Evolutionary conservation across 1,139 yeast genomes (phyloP).

Genomic region (Zygoascus hellenicus): DNA sequence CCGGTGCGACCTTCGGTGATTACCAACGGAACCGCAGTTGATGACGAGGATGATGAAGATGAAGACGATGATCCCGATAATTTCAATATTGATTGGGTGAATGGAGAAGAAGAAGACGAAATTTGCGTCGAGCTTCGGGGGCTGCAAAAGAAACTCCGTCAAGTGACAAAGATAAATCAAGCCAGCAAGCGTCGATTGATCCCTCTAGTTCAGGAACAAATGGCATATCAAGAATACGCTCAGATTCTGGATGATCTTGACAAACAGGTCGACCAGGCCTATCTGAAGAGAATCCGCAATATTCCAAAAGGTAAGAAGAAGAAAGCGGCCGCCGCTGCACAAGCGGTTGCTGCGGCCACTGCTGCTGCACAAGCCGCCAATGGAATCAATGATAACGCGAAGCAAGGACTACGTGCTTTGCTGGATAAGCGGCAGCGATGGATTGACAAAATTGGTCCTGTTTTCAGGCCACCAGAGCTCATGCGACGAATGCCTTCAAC

Average conservation of each 20-base stretch:
- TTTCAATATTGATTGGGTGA: conserved; percentile 66
- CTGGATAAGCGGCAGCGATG: conserved; percentile 83
- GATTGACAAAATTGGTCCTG: conserved; percentile 83
- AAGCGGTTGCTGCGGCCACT: conserved; percentile 18
- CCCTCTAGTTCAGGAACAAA: conserved; percentile 78
- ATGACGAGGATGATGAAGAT: conserved; percentile 18
- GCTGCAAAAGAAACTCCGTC: conserved; percentile 63
- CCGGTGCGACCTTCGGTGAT: not conserved
- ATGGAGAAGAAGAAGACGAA: conserved; percentile 88
- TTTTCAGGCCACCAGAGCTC: conserved; percentile 59
- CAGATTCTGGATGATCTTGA: conserved; percentile 89
- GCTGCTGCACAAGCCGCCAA: conserved; percentile 42
- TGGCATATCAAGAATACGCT: conserved; percentile 92
- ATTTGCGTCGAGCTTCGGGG: conserved; percentile 76
- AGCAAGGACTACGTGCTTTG: conserved; percentile 69
- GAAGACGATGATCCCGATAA: conserved; percentile 23
- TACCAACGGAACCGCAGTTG: conserved; percentile 23
- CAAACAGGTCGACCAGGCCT: conserved; percentile 94
- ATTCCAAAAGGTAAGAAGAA: conserved; percentile 75
- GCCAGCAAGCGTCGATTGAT: conserved; percentile 59
- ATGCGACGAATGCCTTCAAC: conserved; percentile 71
- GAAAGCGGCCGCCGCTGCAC: conserved; percentile 22
- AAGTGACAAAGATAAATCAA: conserved; percentile 57
- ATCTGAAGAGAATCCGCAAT: conserved; percentile 75
- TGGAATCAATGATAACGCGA: conserved; percentile 26